Conservation (phyloP, 768 basidiomycete species). For the Pleurotus djamor region DNA sequence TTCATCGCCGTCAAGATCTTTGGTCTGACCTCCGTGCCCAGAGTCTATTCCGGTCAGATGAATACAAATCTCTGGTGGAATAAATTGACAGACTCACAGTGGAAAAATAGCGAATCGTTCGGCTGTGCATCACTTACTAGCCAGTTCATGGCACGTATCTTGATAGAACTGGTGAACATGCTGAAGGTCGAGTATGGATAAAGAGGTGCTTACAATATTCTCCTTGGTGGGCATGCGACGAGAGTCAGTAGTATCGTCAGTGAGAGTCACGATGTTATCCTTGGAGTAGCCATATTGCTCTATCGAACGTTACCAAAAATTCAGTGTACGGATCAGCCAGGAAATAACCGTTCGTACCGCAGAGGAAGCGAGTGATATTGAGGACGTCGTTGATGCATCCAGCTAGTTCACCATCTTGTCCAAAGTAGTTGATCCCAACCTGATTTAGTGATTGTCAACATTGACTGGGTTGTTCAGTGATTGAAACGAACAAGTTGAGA, state of each 20-base stretch:
- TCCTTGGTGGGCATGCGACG: conserved; percentile 69
- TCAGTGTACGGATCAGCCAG: no score
- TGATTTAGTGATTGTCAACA: conserved; percentile 24
- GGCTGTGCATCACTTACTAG: conserved; percentile 78
- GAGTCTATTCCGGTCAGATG: conserved; percentile 53
- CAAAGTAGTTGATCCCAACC: conserved; percentile 90
- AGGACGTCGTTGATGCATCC: conserved; percentile 94
- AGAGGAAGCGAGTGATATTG: conserved; percentile 77
- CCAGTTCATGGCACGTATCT: conserved; percentile 88
- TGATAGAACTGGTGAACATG: background rate
- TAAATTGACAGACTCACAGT: conserved; percentile 50
- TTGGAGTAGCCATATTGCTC: conserved; percentile 62
- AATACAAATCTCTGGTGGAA: background rate
- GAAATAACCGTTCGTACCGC: conserved; percentile 57
- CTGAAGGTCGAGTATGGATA: background rate
- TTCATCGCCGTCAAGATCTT: conserved; percentile 83
- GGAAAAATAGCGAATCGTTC: conserved; percentile 89
- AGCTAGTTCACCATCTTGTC: conserved; percentile 57
- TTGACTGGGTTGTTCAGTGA: conserved; percentile 10
- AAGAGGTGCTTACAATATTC: conserved; percentile 65
- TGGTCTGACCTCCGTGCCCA: conserved; percentile 91
- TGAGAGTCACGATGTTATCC: conserved; percentile 87
- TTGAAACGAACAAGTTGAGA: conserved; percentile 3
- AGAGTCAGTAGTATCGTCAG: conserved; percentile 67
- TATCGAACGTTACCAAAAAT: conserved; percentile 23